Conservation (phyloP, 192 early-diverging fungal species). For the Funneliformis mosseae region DNA sequence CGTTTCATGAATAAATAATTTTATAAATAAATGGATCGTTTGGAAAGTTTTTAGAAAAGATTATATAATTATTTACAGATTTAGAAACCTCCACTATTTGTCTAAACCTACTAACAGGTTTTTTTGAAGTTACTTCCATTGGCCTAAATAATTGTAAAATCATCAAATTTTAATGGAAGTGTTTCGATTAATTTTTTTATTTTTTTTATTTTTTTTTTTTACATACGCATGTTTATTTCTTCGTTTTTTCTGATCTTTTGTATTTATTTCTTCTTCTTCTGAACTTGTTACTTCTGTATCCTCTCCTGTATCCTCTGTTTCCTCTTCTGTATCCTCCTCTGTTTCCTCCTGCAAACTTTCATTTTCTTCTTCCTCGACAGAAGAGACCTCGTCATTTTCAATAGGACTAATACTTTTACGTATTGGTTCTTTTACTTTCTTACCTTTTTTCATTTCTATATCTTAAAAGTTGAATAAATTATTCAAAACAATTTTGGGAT, state of each 20-base stretch:
- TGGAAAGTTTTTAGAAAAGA: not conserved
- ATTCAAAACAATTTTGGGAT: too few species aligned
- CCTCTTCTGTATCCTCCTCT: not conserved
- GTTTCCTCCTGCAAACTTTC: too few species aligned
- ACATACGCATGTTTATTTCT: not conserved
- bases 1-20: too few species aligned
- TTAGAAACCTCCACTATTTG: constrained; percentile 63
- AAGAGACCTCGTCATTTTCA: too few species aligned
- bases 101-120: constrained; percentile 70
- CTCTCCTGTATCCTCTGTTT: not conserved
- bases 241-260: not conserved
- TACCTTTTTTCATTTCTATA: too few species aligned
- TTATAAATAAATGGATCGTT: too few species aligned
- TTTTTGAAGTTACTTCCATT: constrained; percentile 77
- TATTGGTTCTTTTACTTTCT: too few species aligned
- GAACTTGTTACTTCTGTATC: not conserved
- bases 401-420: too few species aligned
- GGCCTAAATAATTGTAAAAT: constrained; percentile 50
- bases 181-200: not conserved
- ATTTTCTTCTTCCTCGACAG: too few species aligned
- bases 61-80: constrained; percentile 42
- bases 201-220: not conserved
- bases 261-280: not conserved
- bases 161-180: not conserved
- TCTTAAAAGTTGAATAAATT: too few species aligned